A percentile compares a stretch with the other conserved stretches of the same genome.
These are phyloP conservation scores for Melaleuca quinquenervia DNA, from an alignment of 345 rosid species.

Conservation along the genomic window DNA sequence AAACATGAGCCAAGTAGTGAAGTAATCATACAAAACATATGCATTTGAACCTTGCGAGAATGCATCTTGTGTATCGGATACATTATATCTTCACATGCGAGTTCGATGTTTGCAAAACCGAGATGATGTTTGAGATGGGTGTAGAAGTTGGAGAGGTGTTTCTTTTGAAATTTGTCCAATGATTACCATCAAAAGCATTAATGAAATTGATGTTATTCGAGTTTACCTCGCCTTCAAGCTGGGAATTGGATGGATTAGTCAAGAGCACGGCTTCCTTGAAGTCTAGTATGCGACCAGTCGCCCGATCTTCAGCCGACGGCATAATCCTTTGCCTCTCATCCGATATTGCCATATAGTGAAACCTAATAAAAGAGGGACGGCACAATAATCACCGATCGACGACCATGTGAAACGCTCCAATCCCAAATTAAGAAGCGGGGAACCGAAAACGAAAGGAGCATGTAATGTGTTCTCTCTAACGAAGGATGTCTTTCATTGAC, in stretches of 20 bases:
- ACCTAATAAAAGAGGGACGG: slow-evolving; percentile 1
- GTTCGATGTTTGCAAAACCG: not conserved
- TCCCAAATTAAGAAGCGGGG: not conserved
- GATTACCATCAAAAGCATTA: not conserved
- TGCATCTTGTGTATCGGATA: not conserved
- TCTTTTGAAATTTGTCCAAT: no score
- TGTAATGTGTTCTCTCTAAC: not conserved
- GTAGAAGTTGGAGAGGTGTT: no score
- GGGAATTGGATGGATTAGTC: slow-evolving; percentile 9
- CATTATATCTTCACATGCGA: not conserved
- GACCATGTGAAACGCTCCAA: not conserved
- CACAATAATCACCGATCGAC: not conserved
- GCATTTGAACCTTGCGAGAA: not conserved
- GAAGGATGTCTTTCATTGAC: not conserved
- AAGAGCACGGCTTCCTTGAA: slow-evolving; percentile 29
- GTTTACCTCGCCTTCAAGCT: slow-evolving; percentile 16
- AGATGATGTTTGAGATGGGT: no score
- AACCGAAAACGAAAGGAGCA: no score
- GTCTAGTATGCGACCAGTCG: slow-evolving; percentile 4
- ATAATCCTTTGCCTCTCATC: slow-evolving; percentile 22
- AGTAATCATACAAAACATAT: not conserved
- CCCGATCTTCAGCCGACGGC: slow-evolving; percentile 20
- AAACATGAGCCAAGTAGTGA: not conserved
- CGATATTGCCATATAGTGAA: slow-evolving; percentile 26
- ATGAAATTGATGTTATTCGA: no score